Conservation (phyloP, 352 stramenopile species). For the Pythium chondricola region DNA sequence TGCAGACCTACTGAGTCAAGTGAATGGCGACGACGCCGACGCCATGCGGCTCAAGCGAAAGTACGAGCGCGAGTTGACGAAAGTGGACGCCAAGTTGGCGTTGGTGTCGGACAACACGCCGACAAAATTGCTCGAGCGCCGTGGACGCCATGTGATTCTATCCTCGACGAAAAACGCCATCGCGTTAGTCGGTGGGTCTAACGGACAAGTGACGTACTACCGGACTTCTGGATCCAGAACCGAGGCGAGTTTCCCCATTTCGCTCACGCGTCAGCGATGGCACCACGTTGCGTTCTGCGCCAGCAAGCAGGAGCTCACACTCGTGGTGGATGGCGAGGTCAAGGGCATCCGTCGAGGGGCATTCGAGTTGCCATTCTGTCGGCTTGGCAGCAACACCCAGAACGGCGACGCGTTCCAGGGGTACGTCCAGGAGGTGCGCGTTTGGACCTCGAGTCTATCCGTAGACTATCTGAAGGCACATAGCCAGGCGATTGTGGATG, state of each 20-base stretch:
- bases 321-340: constrained; percentile 45
- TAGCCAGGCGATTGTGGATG: constrained; percentile 32
- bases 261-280: constrained; percentile 45
- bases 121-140: constrained; percentile 37
- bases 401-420: constrained; percentile 51
- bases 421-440: constrained; percentile 57
- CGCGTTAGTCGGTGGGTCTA: constrained; percentile 24
- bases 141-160: constrained; percentile 51
- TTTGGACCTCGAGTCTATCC: constrained; percentile 43
- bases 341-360: constrained; percentile 32
- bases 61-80: constrained; percentile 55
- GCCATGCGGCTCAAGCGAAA: constrained; percentile 26
- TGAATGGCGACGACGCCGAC: constrained; percentile 23
- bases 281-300: constrained; percentile 53
- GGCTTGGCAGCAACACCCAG: constrained; percentile 32
- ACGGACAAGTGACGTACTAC: constrained; percentile 39
- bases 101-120: constrained; percentile 43
- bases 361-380: constrained; percentile 50
- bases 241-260: constrained; percentile 46
- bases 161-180: constrained; percentile 54
- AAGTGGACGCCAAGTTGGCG: constrained; percentile 50
- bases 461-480: constrained; percentile 29
- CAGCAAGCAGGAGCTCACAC: constrained; percentile 33
- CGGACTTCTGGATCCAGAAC: constrained; percentile 25
- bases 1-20: constrained; percentile 17